Percentiles rank a stretch among this genome's conserved stretches.
Evolutionary conservation across 768 basidiomycete species (phyloP).

Genomic region (Hericium coralloides): DNA sequence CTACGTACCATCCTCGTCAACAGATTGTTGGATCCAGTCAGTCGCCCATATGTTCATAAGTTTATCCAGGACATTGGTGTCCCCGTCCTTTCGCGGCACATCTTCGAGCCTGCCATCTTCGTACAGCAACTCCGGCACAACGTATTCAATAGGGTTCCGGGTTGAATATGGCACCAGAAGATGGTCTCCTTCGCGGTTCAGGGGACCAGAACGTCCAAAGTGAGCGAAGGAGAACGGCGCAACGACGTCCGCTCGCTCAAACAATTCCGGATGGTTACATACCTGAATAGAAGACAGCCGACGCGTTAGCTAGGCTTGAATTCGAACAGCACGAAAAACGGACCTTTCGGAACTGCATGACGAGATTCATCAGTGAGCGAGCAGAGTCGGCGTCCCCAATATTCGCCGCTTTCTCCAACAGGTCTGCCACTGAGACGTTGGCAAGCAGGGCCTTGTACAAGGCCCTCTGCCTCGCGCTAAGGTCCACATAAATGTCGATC

Average conservation of each 20-base stretch:
- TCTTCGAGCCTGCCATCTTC: constrained; percentile 65
- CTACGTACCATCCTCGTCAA: constrained; percentile 52
- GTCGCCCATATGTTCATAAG: constrained; percentile 89
- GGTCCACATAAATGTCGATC: constrained; percentile 88
- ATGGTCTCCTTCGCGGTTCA: constrained; percentile 85
- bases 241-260: constrained; percentile 92
- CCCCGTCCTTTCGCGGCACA: constrained; percentile 51
- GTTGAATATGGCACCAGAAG: constrained; percentile 80
- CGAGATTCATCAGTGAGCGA: constrained; percentile 94
- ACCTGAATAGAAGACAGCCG: constrained; percentile 42
- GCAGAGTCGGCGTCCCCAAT: constrained; percentile 88
- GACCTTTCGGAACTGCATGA: constrained; percentile 99
- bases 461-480: constrained; percentile 85
- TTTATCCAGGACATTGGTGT: constrained; percentile 48
- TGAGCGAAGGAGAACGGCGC: constrained; percentile 86
- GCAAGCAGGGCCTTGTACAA: constrained; percentile 86
- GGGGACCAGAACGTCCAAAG: constrained; percentile 72
- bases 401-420: constrained; percentile 87
- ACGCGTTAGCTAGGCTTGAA: not conserved
- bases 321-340: not conserved
- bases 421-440: constrained; percentile 90
- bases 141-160: constrained; percentile 75
- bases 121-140: constrained; percentile 69
- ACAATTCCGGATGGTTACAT: constrained; percentile 97
- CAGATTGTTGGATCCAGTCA: constrained; percentile 67